Evolutionary conservation across 1,284 basidiomycete genomes (phyloP).

Genomic region (Leccinum olivaceoglutinosum): DNA sequence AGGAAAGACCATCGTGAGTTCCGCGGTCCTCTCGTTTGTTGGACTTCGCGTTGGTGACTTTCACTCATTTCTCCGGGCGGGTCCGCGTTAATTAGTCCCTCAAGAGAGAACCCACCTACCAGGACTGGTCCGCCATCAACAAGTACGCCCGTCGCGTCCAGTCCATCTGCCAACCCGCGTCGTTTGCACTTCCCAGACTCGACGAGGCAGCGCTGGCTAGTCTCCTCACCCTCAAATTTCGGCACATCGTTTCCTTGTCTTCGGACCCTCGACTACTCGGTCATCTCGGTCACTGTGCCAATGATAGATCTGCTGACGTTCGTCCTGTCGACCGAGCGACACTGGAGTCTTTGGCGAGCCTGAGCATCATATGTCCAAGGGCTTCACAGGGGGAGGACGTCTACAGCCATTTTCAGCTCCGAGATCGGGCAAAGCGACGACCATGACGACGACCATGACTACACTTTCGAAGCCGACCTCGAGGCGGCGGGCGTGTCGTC

Average conservation of each 20-base stretch:
- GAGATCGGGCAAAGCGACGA: slow-evolving; percentile 27
- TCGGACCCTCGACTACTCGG: slow-evolving; percentile 22
- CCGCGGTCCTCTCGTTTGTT: not conserved
- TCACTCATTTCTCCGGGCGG: not conserved
- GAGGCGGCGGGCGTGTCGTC: slow-evolving; percentile 60
- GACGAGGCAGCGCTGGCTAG: slow-evolving; percentile 19
- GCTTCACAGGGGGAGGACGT: slow-evolving; percentile 16
- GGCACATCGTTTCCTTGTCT: slow-evolving; percentile 25
- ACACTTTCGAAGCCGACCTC: slow-evolving; percentile 51
- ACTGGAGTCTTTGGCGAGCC: slow-evolving; percentile 18
- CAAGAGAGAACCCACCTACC: slow-evolving; percentile 14
- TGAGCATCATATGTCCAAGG: slow-evolving; percentile 25
- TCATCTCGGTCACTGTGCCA: slow-evolving; percentile 20
- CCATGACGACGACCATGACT: slow-evolving; percentile 23
- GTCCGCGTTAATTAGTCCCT: slow-evolving; percentile 16
- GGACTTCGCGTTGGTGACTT: slow-evolving; percentile 3
- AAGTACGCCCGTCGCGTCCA: slow-evolving; percentile 26
- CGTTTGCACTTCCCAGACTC: slow-evolving; percentile 20
- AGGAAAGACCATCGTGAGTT: slow-evolving; percentile 23
- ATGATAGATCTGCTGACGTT: slow-evolving; percentile 18
- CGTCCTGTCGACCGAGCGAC: slow-evolving; percentile 18
- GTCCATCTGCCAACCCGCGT: slow-evolving; percentile 22
- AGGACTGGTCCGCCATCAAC: slow-evolving; percentile 22
- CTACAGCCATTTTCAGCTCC: slow-evolving; percentile 22
- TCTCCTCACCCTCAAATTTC: slow-evolving; percentile 23